Conservation (phyloP, 306 rosid species). For the Lathyrus sativus region DNA sequence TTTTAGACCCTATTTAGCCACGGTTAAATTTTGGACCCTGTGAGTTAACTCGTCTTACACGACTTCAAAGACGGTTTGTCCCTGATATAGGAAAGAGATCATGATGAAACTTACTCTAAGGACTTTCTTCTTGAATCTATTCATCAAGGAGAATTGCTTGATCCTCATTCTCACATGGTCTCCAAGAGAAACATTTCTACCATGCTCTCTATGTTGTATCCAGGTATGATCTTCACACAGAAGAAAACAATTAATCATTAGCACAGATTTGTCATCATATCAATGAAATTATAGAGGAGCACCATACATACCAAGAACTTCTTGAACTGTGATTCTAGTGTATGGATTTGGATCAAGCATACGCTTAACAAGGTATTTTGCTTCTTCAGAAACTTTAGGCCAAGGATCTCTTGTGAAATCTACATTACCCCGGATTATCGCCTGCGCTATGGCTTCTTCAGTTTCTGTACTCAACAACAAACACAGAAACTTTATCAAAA, state of each 20-base stretch:
- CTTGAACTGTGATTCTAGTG: conserved; percentile 66
- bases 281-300: not conserved
- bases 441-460: conserved; percentile 94
- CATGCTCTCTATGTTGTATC: conserved; percentile 69
- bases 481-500: conserved; percentile 3
- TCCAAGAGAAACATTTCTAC: conserved; percentile 63
- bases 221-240: conserved; percentile 69
- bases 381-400: conserved; percentile 88
- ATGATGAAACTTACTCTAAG: conserved; percentile 68
- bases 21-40: too few relatives aligned
- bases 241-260: conserved; percentile 40
- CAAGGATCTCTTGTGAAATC: conserved; percentile 88
- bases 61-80: too few relatives aligned
- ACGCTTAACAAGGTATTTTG: conserved; percentile 63
- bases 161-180: conserved; percentile 82
- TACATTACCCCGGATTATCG: conserved; percentile 62
- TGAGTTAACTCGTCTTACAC: too few relatives aligned
- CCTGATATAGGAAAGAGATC: not conserved
- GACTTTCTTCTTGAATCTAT: conserved; percentile 87
- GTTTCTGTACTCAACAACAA: conserved; percentile 56
- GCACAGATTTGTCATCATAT: conserved; percentile 6
- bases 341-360: conserved; percentile 93
- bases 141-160: conserved; percentile 90
- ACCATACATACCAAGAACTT: conserved; percentile 81
- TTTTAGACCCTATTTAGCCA: too few relatives aligned